Conservation (phyloP, 371 early-diverging fungal species). For the Capillidium heterosporum region DNA sequence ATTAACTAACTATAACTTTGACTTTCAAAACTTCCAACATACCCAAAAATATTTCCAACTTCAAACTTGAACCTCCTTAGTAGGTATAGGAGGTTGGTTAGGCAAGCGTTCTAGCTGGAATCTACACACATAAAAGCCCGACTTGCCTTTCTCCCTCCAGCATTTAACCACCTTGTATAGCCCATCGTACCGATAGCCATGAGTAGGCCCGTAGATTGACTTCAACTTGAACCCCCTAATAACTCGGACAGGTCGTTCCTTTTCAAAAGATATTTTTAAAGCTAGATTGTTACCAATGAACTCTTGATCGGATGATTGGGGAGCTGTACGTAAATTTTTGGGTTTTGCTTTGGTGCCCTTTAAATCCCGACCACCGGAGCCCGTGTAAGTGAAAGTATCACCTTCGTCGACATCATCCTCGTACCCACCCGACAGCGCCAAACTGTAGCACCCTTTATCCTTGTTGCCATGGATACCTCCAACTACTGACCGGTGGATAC, state of each 20-base stretch:
- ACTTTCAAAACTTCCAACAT: no score
- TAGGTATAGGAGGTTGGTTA: slow-evolving; percentile 8
- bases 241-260: slow-evolving; percentile 8
- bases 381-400: slow-evolving; percentile 12
- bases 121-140: slow-evolving; percentile 8
- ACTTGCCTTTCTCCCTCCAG: slow-evolving; percentile 6
- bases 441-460: slow-evolving; percentile 10
- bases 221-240: slow-evolving; percentile 8
- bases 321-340: slow-evolving; percentile 18
- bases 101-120: slow-evolving; percentile 10
- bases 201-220: slow-evolving; percentile 7
- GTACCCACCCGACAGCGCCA: slow-evolving; percentile 18
- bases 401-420: slow-evolving; percentile 18
- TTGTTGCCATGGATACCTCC: slow-evolving; percentile 13
- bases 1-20: no score
- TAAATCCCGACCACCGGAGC: slow-evolving; percentile 15
- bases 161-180: slow-evolving; percentile 9
- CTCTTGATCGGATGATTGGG: slow-evolving; percentile 13
- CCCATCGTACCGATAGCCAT: slow-evolving; percentile 12
- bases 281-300: slow-evolving; percentile 7
- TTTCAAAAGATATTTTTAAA: slow-evolving; percentile 10
- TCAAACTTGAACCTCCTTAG: no score
- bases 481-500: slow-evolving; percentile 9
- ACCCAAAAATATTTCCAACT: no score
- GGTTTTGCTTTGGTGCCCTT: slow-evolving; percentile 13